Base-by-base conservation (phyloP, 2,329 filamentous ascomycete genomes). In the Colletotrichum liriopes region DNA sequence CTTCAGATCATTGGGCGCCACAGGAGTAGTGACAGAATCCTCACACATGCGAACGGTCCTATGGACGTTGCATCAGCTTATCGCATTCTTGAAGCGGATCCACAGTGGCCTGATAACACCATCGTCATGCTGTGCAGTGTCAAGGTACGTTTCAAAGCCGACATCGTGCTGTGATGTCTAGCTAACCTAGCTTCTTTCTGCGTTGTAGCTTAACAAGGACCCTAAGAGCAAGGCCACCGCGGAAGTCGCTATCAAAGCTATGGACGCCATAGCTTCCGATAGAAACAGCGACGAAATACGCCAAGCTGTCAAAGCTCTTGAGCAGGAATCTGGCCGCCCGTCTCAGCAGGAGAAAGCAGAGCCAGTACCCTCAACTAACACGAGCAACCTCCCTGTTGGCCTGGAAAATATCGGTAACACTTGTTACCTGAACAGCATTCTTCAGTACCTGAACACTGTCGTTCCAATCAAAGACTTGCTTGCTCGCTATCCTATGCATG, bases 381-480 rank as follows among this genome's bases (percentile, higher is more conserved):
- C 45, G 9, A 18, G 20, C 18, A 78, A 85, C 67, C 91, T 94
- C 81, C 96, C 96, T 0, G 93, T 97, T 29, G 96, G 96, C 0
- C 87, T 98, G 7, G 89, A 92, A 74, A 99, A 98, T 77, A 97
- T 98, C 69, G 95, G 96, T 71, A 99, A 99, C 78, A 99, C 97
- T 0, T 99, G 96, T 81, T 99, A 99, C 78, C 87, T 99, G 66
- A 99, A 99, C 85, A 98, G 96, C 82, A 89, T 99, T 60, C 86
- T 99, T 12, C 96, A 99, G 77, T 98, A 97, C 79, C 93, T 98
- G 75, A 98, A 97, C 80, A 97, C 95, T 0, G 90, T 98, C 67
- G 92, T 91, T 73, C 91, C 94, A 2, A 86, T 98, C 39, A 90
- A 96, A 61, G 89, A 96, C 6, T 89, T 98, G 75, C 91, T 98